Base-by-base conservation (phyloP, 495 filamentous ascomycete genomes). In the Penicillium longicatenatum region DNA sequence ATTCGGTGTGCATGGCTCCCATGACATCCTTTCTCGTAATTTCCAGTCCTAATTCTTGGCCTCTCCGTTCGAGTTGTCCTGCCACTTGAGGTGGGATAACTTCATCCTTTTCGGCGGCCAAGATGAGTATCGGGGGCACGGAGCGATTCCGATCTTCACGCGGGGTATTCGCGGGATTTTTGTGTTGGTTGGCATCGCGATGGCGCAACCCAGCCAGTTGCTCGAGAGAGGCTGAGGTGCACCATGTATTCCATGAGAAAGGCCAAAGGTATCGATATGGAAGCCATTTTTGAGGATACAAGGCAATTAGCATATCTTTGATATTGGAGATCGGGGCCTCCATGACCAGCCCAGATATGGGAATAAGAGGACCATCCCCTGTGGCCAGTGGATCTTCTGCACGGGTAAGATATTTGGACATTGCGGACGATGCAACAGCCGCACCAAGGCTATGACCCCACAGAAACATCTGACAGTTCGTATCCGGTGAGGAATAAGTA, bases 251-350 rank as follows among this genome's bases (percentile, higher is more conserved):
- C 69, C 83, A 71, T 42, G 84, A 70, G 61, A 85, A 83, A 0
- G 76, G 75, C 52, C 72, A 67, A 0, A 87, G 70, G 70, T 88
- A 86, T 4, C 83, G 75, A 68, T 94, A 93, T 1, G 89, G 89
- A 0, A 93, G 71, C 90, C 90, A 93, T 57, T 84, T 88, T 63
- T 93, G 89, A 10, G 90, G 90, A 69, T 92, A 94, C 19, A 95
- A 66, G 2, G 82, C 82, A 29, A 82, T 72, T 17, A 95, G 73
- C 89, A 95, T 91, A 29, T 83, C 80, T n/a, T 80, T 74, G 52
- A 91, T 81, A 52, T 82, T 90, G 2, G 85, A 77, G 52, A 91
- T 92, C 4, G 91, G 90, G 0, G 90, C 92, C 62, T 94, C 90
- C 11, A 93, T 76, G 12, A 93, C 71, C 50, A 94, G 47, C 4